Evolutionary conservation across 768 basidiomycete species (phyloP).

Genomic region (Sistotremastrum suecicum): DNA sequence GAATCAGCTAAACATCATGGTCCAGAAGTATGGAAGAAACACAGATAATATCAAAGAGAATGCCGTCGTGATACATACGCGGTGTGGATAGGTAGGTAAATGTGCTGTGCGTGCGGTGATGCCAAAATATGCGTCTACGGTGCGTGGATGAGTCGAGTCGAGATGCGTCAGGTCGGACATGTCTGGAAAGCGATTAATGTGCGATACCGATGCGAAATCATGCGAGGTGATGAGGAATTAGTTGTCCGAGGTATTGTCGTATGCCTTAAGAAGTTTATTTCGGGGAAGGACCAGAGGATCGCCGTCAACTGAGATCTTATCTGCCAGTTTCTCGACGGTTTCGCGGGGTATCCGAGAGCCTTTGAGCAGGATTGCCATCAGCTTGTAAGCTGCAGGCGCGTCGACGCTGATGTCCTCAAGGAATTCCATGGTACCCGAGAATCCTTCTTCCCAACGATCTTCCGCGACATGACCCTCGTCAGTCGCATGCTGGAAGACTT

Average conservation of each 20-base stretch:
- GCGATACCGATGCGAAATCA: too few relatives aligned
- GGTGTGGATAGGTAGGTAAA: too few relatives aligned
- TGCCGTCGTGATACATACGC: too few relatives aligned
- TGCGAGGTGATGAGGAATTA: too few relatives aligned
- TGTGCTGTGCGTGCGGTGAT: too few relatives aligned
- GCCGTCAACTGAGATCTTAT: constrained; percentile 21
- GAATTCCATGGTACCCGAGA: constrained; percentile 52
- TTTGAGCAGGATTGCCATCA: constrained; percentile 63
- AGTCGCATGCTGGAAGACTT: constrained; percentile 52
- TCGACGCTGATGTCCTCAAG: constrained; percentile 87
- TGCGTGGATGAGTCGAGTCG: too few relatives aligned
- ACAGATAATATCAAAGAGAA: too few relatives aligned
- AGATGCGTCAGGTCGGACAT: too few relatives aligned
- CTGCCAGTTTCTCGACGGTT: constrained; percentile 6
- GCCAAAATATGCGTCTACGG: too few relatives aligned
- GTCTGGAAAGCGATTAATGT: too few relatives aligned
- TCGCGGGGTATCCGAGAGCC: constrained; percentile 24
- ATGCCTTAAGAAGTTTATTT: constrained; percentile 18
- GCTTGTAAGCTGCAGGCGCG: constrained; percentile 70
- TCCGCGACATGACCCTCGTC: constrained; percentile 45
- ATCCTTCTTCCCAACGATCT: constrained; percentile 60
- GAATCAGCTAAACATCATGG: too few relatives aligned
- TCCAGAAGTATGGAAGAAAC: too few relatives aligned
- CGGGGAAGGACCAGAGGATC: constrained; percentile 19
- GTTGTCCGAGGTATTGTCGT: background rate